phyloP scores from a whole-genome alignment of 148 eudicot species.

The Rhododendron simsii region DNA sequence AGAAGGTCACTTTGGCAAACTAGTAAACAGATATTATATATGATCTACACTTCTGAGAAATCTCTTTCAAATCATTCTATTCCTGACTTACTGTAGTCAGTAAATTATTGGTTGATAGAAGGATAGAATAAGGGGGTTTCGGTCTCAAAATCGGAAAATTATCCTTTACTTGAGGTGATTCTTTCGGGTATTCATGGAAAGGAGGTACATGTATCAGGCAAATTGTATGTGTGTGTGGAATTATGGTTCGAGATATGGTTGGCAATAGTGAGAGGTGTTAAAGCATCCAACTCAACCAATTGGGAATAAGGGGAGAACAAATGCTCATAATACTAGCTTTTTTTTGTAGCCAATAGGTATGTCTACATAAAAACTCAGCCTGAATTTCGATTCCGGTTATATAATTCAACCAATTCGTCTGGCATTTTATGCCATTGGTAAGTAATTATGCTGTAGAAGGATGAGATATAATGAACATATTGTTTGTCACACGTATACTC shows the following conservation, averaged over 20 bases:
- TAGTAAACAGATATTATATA: not conserved
- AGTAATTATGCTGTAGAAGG: not conserved
- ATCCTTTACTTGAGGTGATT: not conserved
- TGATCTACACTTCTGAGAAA: not conserved
- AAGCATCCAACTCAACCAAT: not conserved
- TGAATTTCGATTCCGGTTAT: not conserved
- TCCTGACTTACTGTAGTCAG: not conserved
- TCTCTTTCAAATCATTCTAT: not conserved
- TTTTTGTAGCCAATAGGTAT: not conserved
- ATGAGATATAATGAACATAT: not conserved
- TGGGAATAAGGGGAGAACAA: not conserved
- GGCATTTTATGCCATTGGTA: not conserved
- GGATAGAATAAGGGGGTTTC: not conserved
- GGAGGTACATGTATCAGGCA: not conserved
- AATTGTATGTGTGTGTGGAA: not conserved
- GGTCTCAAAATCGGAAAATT: not conserved
- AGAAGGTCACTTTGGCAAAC: not conserved
- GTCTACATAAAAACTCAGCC: not conserved
- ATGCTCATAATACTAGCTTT: not conserved
- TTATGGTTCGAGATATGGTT: not conserved
- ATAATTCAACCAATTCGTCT: not conserved
- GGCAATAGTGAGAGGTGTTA: not conserved
- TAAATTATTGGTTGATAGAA: not conserved
- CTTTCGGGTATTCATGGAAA: not conserved
- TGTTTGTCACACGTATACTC: conserved; percentile 1